phyloP scores from a whole-genome alignment of 2,329 filamentous ascomycete species.

The Thielaviopsis ethacetica region DNA sequence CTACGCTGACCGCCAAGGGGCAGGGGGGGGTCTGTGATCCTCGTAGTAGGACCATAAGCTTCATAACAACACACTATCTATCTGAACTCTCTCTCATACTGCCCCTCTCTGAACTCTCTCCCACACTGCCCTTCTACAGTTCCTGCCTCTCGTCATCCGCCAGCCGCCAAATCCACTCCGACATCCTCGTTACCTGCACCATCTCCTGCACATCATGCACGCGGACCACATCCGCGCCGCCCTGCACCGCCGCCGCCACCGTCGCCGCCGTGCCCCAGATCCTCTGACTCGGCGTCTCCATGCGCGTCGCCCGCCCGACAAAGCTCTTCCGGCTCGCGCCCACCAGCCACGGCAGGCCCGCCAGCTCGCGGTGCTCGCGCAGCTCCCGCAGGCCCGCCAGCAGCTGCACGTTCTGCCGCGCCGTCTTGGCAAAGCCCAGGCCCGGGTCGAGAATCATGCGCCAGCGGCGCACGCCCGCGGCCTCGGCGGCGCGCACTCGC shows the following conservation, averaged over 20 bases:
- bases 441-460: conserved; percentile 89
- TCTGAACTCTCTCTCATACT: background rate
- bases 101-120: background rate
- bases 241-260: conserved; percentile 68
- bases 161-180: conserved; percentile 75
- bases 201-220: conserved; percentile 88
- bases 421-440: conserved; percentile 80
- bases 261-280: conserved; percentile 78
- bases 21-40: too few species aligned
- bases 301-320: conserved; percentile 66
- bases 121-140: background rate
- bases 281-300: conserved; percentile 51
- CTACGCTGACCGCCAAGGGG: too few species aligned
- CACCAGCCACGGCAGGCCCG: conserved; percentile 70
- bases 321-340: conserved; percentile 84
- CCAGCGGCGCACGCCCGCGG: conserved; percentile 76
- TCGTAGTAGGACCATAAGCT: too few species aligned
- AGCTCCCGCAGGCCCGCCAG: conserved; percentile 51
- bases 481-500: conserved; percentile 58
- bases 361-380: conserved; percentile 44
- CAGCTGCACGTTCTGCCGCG: conserved; percentile 65
- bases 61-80: background rate
- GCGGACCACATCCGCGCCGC: conserved; percentile 78
- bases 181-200: conserved; percentile 67
- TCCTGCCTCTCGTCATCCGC: conserved; percentile 15